These are phyloP conservation scores for Gilbertella persicaria DNA, from an alignment of 371 early-diverging fungal genomes.

Conservation along the genomic window DNA sequence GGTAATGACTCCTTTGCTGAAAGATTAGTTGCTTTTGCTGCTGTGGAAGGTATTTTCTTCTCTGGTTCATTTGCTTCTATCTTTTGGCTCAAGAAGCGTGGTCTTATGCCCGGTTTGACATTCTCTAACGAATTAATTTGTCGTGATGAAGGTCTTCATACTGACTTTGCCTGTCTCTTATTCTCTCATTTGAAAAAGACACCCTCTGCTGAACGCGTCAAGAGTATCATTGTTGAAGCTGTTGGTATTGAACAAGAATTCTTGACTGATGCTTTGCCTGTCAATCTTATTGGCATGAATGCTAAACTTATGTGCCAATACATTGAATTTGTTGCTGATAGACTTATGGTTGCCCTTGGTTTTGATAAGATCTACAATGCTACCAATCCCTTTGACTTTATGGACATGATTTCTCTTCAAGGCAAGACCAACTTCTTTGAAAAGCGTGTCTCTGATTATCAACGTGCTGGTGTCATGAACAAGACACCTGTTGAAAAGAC, in stretches of 20 bases:
- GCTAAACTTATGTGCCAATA: constrained; percentile 95
- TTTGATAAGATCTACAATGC: constrained; percentile 87
- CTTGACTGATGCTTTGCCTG: constrained; percentile 94
- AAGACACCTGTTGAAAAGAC: constrained; percentile 64
- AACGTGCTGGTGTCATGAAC: constrained; percentile 97
- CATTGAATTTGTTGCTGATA: constrained; percentile 99
- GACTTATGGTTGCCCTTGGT: constrained; percentile 93
- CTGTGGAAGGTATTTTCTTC: constrained; percentile 99
- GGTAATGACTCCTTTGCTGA: constrained; percentile 93
- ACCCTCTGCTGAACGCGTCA: constrained; percentile 73
- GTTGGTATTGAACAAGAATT: constrained; percentile 97
- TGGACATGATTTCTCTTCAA: constrained; percentile 99
- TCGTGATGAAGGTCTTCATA: constrained; percentile 99
- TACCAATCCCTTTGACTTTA: constrained; percentile 99
- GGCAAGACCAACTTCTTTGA: constrained; percentile 99
- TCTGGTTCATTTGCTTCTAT: constrained; percentile 99
- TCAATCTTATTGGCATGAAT: constrained; percentile 99
- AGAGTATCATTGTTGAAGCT: constrained; percentile 90
- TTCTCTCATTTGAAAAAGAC: constrained; percentile 87
- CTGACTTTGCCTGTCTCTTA: constrained; percentile 99
- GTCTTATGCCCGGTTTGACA: constrained; percentile 99
- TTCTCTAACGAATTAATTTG: constrained; percentile 99
- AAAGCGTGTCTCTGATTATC: constrained; percentile 99
- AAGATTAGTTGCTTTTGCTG: constrained; percentile 98
- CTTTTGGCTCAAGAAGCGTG: constrained; percentile 99